These are phyloP conservation scores for Aureobasidium namibiae DNA, from an alignment of 2,329 filamentous ascomycete species.

Conservation along the genomic window DNA sequence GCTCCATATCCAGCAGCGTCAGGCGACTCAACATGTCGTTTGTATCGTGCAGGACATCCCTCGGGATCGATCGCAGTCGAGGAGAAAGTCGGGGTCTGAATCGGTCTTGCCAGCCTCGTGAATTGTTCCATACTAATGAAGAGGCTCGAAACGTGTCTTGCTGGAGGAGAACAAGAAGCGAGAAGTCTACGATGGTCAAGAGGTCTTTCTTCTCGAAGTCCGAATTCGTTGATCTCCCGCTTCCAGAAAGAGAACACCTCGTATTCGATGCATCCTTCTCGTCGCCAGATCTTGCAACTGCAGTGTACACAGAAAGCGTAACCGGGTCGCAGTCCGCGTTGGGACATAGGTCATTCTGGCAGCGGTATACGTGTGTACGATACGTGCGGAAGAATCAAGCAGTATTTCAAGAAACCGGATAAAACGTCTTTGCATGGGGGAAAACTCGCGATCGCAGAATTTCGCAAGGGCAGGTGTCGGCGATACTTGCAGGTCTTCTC, in stretches of 20 bases:
- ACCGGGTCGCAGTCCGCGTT: background rate
- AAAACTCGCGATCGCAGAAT: background rate
- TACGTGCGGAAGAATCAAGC: background rate
- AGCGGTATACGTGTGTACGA: background rate
- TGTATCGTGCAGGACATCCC: background rate
- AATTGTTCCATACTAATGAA: background rate
- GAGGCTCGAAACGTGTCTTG: background rate
- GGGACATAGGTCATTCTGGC: background rate
- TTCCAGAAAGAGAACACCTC: conserved; percentile 3
- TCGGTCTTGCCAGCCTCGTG: background rate
- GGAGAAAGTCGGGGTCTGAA: background rate
- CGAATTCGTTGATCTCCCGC: conserved; percentile 2
- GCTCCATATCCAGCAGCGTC: background rate
- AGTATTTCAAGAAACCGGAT: background rate
- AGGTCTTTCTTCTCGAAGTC: background rate
- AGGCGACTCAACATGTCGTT: background rate
- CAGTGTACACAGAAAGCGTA: background rate
- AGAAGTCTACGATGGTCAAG: background rate
- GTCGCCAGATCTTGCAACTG: background rate
- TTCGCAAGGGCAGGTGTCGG: background rate
- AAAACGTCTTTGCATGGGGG: background rate
- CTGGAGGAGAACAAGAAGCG: background rate
- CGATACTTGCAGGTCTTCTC: background rate
- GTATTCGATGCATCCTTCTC: background rate
- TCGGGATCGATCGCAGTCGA: background rate